Base-by-base conservation (phyloP, 345 rosid genomes). In the Rubroshorea leprosula region DNA sequence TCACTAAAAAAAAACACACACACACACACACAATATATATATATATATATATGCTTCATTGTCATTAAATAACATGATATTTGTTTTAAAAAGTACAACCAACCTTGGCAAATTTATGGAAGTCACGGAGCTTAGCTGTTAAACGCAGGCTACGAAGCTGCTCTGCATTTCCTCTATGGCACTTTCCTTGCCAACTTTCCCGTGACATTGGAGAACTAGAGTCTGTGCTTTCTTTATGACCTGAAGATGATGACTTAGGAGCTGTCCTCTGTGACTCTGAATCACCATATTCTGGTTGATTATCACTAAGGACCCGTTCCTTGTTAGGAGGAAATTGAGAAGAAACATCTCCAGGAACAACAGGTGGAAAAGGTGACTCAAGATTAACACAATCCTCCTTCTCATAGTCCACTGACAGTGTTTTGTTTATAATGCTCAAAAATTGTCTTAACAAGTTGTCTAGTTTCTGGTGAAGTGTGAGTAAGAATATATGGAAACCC, bases 41-140 rank as follows among this genome's bases (percentile, higher is more conserved):
- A n/a, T n/a, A n/a, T n/a, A n/a, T n/a, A n/a, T n/a, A n/a, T n/a
- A n/a, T n/a, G n/a, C n/a, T n/a, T n/a, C n/a, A n/a, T n/a, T n/a
- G n/a, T n/a, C n/a, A n/a, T n/a, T 23, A 49, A 48, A 58, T 38
- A 57, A 63, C 23, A 64, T 54, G 17, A 49, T 55, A 49, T 43
- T 35, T 55, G 49, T 43, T 35, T 53, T 54, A 21, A 45, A 39
- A 61, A 58, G 26, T 23, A 66, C 11, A 14, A 66, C 79, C 13
- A 70, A 92, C 97, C 99, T 90, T 90, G 35, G 99, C 97, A 78
- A 69, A 82, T 71, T 94, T 94, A 61, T 90, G 92, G 60, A 94
- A 87, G 78, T 90, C 99, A 6, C 97, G 90, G 27, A 94, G 88
- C 72, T 94, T 94, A 59, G 92, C 71, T 23, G 97, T 87, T 71